These are phyloP conservation scores for Wickerhamomyces canadensis DNA, from an alignment of 805 yeast genomes.

Conservation along the genomic window DNA sequence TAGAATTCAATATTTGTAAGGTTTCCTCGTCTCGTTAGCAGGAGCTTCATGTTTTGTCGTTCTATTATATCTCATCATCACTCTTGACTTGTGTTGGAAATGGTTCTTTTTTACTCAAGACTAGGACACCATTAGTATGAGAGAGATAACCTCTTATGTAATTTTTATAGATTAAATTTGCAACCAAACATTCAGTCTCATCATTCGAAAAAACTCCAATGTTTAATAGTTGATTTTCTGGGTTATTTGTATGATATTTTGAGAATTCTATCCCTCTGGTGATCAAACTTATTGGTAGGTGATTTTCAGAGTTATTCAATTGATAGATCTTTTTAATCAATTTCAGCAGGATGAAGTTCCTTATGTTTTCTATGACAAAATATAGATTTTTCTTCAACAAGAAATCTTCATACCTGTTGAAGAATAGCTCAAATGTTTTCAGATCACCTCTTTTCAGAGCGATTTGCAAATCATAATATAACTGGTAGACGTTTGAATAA, in stretches of 20 bases:
- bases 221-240: conserved; percentile 1
- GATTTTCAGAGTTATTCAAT: conserved; percentile 23
- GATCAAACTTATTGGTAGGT: conserved; percentile 34
- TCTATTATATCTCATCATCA: conserved; percentile 7
- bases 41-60: no score
- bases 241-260: conserved; percentile 15
- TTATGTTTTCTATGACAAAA: conserved; percentile 48
- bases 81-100: conserved; percentile 46
- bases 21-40: no score
- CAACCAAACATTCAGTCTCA: conserved; percentile 63
- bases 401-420: conserved; percentile 40
- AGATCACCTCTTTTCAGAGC: conserved; percentile 50
- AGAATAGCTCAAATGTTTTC: conserved; percentile 37
- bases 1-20: no score
- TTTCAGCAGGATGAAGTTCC: conserved; percentile 44
- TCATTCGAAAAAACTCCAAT: conserved; percentile 30
- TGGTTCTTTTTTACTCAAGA: conserved; percentile 67
- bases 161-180: conserved; percentile 56
- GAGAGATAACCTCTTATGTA: conserved; percentile 76
- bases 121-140: conserved; percentile 67
- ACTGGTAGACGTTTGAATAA: conserved; percentile 41
- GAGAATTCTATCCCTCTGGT: conserved; percentile 38
- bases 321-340: conserved; percentile 37
- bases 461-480: conserved; percentile 25
- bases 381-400: conserved; percentile 58